These are phyloP conservation scores for Lactarius psammicola DNA, from an alignment of 768 basidiomycete genomes.

Conservation along the genomic window DNA sequence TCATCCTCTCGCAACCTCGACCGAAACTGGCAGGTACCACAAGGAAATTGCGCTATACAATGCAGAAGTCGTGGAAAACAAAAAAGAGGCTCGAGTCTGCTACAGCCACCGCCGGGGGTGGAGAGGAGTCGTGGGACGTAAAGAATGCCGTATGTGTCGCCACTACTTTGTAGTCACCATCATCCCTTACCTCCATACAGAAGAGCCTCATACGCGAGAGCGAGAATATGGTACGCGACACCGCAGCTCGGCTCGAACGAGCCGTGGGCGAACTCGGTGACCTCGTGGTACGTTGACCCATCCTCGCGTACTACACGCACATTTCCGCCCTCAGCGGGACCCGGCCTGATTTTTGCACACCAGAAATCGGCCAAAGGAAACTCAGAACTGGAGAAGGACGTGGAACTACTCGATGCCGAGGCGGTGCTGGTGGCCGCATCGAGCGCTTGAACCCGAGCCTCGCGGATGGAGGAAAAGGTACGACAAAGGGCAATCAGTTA, in stretches of 20 bases:
- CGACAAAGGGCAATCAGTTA: not conserved
- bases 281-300: conserved; percentile 56
- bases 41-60: conserved; percentile 72
- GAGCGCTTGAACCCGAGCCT: not conserved
- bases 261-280: conserved; percentile 62
- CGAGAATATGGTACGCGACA: conserved; percentile 75
- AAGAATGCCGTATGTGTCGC: conserved; percentile 61
- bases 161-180: not conserved
- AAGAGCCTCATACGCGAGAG: conserved; percentile 59
- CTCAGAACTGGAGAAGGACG: conserved; percentile 37
- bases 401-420: conserved; percentile 49
- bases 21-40: conserved; percentile 31
- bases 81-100: conserved; percentile 61
- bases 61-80: conserved; percentile 60
- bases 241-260: conserved; percentile 56
- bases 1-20: not conserved
- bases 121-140: conserved; percentile 68
- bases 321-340: not conserved
- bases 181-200: not conserved
- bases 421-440: conserved; percentile 48
- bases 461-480: not conserved
- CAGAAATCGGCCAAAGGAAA: conserved; percentile 48
- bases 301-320: not conserved
- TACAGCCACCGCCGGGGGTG: conserved; percentile 42
- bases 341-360: not conserved